Percentiles rank a stretch among this genome's conserved stretches.
Conservation (phyloP, 805 yeast species). For the Spathaspora gorwiae region DNA sequence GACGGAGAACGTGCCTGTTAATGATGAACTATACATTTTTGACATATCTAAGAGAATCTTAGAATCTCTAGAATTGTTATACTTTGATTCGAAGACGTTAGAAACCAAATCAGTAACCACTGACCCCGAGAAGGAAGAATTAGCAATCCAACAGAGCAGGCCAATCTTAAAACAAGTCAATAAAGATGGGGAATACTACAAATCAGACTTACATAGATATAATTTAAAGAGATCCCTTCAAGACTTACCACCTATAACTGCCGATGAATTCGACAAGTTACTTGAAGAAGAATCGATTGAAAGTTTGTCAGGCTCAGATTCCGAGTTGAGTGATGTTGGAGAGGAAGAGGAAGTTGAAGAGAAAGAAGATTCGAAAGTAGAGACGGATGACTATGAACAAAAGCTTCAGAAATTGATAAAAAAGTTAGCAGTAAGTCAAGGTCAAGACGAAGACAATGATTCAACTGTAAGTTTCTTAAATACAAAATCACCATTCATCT, state of each 20-base stretch:
- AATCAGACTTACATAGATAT: constrained; percentile 53
- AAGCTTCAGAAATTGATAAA: constrained; percentile 15
- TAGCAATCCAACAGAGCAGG: neutral
- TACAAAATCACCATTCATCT: constrained; percentile 66
- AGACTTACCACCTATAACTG: constrained; percentile 45
- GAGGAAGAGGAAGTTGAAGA: constrained; percentile 15
- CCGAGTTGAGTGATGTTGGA: constrained; percentile 26
- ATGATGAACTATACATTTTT: constrained; percentile 45
- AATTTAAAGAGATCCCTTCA: constrained; percentile 53
- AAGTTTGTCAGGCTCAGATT: constrained; percentile 55
- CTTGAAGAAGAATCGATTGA: constrained; percentile 47
- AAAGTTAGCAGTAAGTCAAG: constrained; percentile 10
- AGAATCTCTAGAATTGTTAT: constrained; percentile 46
- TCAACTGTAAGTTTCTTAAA: constrained; percentile 49
- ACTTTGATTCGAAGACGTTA: constrained; percentile 49
- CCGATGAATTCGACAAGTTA: constrained; percentile 54
- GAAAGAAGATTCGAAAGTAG: constrained; percentile 16
- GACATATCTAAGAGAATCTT: constrained; percentile 37
- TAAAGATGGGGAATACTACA: constrained; percentile 38
- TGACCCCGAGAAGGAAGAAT: neutral
- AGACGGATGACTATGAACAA: constrained; percentile 11
- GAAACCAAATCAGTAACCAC: constrained; percentile 14
- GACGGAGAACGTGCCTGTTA: constrained; percentile 1
- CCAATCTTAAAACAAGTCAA: neutral
- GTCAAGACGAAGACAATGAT: constrained; percentile 23